Evolutionary conservation across 768 basidiomycete genomes (phyloP).

Genomic region (Lactarius pseudohatsudake): DNA sequence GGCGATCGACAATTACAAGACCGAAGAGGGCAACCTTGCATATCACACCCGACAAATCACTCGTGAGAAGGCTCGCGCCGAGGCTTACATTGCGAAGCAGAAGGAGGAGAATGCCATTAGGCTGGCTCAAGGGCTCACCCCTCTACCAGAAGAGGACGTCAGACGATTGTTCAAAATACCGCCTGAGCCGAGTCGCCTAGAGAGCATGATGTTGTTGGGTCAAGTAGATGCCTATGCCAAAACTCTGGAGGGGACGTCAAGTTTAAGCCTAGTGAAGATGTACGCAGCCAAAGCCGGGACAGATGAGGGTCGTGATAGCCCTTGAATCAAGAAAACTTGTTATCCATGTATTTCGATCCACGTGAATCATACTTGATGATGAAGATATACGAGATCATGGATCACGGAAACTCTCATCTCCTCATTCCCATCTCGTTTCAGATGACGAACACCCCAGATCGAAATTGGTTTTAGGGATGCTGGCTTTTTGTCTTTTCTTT

Average conservation of each 20-base stretch:
- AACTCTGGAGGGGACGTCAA: conserved; percentile 64
- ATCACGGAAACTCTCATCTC: no score
- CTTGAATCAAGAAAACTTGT: conserved; percentile 9
- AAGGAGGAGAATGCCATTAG: conserved; percentile 85
- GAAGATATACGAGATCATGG: not conserved
- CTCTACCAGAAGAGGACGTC: conserved; percentile 86
- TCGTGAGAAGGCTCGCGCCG: conserved; percentile 78
- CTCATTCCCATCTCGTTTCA: no score
- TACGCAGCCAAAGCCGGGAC: conserved; percentile 57
- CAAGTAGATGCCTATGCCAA: conserved; percentile 86
- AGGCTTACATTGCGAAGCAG: conserved; percentile 76
- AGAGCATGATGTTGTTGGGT: conserved; percentile 81
- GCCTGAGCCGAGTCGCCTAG: conserved; percentile 82
- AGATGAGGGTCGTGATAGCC: conserved; percentile 25
- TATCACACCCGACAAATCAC: conserved; percentile 87
- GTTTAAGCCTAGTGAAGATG: conserved; percentile 76
- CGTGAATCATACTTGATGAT: not conserved
- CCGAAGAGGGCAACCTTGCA: conserved; percentile 90
- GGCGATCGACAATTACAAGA: conserved; percentile 79
- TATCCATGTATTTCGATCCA: not conserved
- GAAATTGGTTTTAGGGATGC: not conserved
- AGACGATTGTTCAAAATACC: conserved; percentile 85
- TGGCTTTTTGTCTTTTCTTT: not conserved
- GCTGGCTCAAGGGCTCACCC: conserved; percentile 77
- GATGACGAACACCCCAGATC: not conserved